Base-by-base conservation (phyloP, 108 stramenopile genomes). In the Conticribra weissflogii region DNA sequence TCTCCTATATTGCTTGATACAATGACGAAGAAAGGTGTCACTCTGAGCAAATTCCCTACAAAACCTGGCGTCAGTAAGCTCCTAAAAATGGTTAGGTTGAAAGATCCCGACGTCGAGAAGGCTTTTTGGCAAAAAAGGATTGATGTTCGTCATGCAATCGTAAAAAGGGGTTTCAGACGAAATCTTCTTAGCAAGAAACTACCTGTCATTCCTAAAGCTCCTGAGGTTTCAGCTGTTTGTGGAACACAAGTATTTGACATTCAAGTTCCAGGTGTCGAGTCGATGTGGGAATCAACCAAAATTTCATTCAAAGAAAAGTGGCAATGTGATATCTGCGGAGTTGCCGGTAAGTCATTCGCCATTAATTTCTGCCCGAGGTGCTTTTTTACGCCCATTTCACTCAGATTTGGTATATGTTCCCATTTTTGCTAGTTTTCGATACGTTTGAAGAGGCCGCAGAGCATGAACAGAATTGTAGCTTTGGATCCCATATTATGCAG, bases 61-160 rank as follows among this genome's bases (percentile, higher is more conserved):
- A n/a, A 47, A 25, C 21, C 54, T 59, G 73, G 73, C 32, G 45
- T 59, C 30, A 58, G 56, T 19, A 65, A 58, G 22, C 49, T 74
- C 1, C 56, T 41, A 9, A 28, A 45, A n/a, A 54, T 76, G 61
- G 75, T 76, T 0, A 52, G 75, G 21, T 23, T 68, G 0, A 44
- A 68, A 19, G 28, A 53, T 34, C 3, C 34, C 46, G 31, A 21
- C 2, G 47, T 76, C 17, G 27, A 68, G 31, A 19, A 57, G 1
- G 67, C 47, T 28, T 76, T 68, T 63, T 41, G 49, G 27, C 54
- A 55, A 8, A 63, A 63, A 56, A 45, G 67, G 9, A 29, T 28
- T 33, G 67, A 76, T 63, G 61, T 76, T 45, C 53, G 55, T 36
- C 68, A 67, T 25, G 75, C 67, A 17, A 68, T 76, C 15, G 29